Base-by-base conservation (phyloP, 345 rosid genomes). In the Boechera divaricarpa region DNA sequence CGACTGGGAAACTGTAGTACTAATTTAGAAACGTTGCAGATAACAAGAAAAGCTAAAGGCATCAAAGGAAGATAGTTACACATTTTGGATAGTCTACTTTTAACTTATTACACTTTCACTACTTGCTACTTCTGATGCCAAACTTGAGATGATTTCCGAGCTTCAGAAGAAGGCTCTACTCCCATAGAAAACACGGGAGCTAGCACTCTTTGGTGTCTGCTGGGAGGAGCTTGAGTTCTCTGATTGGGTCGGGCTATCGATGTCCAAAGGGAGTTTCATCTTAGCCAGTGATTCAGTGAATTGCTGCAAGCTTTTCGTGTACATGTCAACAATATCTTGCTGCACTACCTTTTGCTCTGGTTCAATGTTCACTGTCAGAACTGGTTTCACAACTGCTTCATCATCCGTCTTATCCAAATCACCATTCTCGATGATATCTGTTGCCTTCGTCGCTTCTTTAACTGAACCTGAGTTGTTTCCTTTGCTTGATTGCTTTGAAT, bases 261-360 rank as follows among this genome's bases (percentile, higher is more conserved):
- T 74, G 82, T 93, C 97, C 78, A 92, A 58, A 38, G 98, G 99
- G 24, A 95, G 97, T 82, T 91, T 95, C 99, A 95, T 95, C 88
- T 91, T 91, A 9, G 99, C 99, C 73, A 93, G 80, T 45, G 99
- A 92, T 80, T 95, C 98, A 0, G 99, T 95, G 74, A 95, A 95
- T 64, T 95, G 97, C 84, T 91, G 99, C 96, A 95, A 91, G 80
- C 99, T 92, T 79, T 95, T 95, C 84, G 91, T 88, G 81, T 95
- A 93, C 94, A 95, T 95, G 83, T 95, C 94, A 29, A 92, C 97
- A 61, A 89, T 85, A 36, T 92, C 99, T 82, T 95, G 99, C 89
- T 95, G 97, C 72, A 90, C 90, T 53, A 90, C 80, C 61, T 85
- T 87, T 71, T 84, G 82, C 83, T 92, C 98, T 35, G 88, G 91